Evolutionary conservation across 805 yeast genomes (phyloP), one percentile per base, ranked within the genome.

Genomic region (Lipomyces orientalis): DNA sequence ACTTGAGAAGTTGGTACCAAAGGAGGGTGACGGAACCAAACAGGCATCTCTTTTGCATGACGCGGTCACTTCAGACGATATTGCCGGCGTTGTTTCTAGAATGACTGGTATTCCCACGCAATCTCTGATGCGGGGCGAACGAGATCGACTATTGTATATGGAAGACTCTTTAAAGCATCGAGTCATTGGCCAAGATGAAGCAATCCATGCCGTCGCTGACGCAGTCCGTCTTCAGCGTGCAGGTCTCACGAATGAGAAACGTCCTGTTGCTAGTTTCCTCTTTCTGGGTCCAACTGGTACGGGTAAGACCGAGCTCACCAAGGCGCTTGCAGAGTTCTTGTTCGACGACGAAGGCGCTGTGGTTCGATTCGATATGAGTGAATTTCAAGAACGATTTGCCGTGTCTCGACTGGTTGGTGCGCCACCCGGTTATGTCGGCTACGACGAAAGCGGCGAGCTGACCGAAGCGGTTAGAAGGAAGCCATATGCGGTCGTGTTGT

Each of bases 271-370:
- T 0, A 90, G 97, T 64, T 95, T 95, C 79, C 89, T 94, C 90
- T 95, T 95, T 79, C 82, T 95, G 72, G 99, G 99, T 29, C 98
- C 99, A 63, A 95, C 99, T 0, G 99, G 99, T 81, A 94, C 98
- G 0, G 99, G 99, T 81, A 94, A 94, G 79, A 95, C 99, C 0
- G 98, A 95, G 78, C 84, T 95, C 62, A 93, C 98, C 7, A 94
- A 95, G 78, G 88, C 96, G 0, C 84, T 94, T 65, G 97, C 98
- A 1, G 93, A 92, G 74, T 95, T 95, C 74, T 79, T 94, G 74
- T 95, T 95, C 79, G 95, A 93, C 75, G 94, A 94, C 77, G 92
- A 91, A 75, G 84, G 87, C 56, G 87, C 97, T 9, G 93, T 94
- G 46, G 87, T 93, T 31, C 84, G 99, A 73, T 94, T 94, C 77